Evolutionary conservation across 2,329 filamentous ascomycete species (phyloP), one percentile per base, ranked within the genome.

Genomic region (Pseudopyricularia cyperi): DNA sequence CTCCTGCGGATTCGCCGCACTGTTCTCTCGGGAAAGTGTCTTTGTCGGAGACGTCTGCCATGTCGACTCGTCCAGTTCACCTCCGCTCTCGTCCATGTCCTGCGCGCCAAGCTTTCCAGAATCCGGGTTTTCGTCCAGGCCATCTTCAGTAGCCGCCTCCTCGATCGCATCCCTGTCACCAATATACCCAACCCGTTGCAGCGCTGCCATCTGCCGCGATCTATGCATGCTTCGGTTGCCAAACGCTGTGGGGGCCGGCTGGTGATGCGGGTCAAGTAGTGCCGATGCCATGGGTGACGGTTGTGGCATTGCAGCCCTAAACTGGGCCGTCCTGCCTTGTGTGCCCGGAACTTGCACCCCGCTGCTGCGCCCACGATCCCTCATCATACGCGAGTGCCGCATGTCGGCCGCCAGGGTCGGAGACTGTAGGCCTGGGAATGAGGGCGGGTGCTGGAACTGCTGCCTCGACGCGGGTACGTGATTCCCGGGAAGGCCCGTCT

Each of bases 241-340:
- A 34, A 71, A 63, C 5, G 69, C 68, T 9, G 74, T 71, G 2
- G 70, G 68, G 1, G 73, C 70, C 6, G 85, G 85, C 55, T 89
- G 85, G 55, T 90, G 82, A 61, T 87, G 85, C 2, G 85, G 81
- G 65, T 90, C 86, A 2, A 90, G 71, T 2, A 90, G 71, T 57
- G 87, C 78, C 1, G 85, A 89, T 17, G 81, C 79, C 75, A 87
- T 82, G 4, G 84, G 83, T 9, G 82, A 85, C 4, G 76, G 70
- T 49, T 72, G 68, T n/a, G 72, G 66, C 51, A 76, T 42, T 1
- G 50, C 65, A 3, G 64, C 63, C 52, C 73, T 70, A 50, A 72
- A 71, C 22, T 70, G 69, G 5, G 72, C 67, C 3, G 71, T 71
- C 46, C 68, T 66, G 8, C 61, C 61, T 46, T 68, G 65, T 26